Evolutionary conservation across 331 rosid genomes (phyloP).

Genomic region (Rosa hybrid): DNA sequence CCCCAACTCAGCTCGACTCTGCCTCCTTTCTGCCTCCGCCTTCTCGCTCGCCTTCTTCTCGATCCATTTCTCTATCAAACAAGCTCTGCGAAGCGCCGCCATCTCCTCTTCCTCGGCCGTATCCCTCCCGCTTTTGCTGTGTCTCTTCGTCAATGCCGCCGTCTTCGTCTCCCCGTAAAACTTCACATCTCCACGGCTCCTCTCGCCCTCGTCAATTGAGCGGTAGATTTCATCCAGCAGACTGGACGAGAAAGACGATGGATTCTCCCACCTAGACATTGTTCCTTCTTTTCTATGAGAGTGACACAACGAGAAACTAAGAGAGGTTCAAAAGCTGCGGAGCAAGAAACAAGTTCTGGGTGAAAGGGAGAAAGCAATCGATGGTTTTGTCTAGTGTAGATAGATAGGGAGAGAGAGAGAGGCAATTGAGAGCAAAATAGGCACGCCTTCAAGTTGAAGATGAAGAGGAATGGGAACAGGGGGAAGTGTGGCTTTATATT

Average conservation of each 20-base stretch:
- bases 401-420: constrained; percentile 15
- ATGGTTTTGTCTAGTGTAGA: constrained; percentile 28
- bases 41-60: constrained; percentile 40
- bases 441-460: constrained; percentile 56
- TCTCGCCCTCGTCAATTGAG: constrained; percentile 69
- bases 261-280: constrained; percentile 49
- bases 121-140: constrained; percentile 29
- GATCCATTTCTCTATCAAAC: constrained; percentile 52
- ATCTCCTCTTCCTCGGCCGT: constrained; percentile 14
- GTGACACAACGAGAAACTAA: constrained; percentile 24
- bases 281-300: background rate
- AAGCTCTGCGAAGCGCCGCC: constrained; percentile 35
- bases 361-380: constrained; percentile 35
- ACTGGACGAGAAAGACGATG: constrained; percentile 84
- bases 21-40: constrained; percentile 14
- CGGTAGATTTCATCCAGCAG: constrained; percentile 82
- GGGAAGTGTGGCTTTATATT: constrained; percentile 43
- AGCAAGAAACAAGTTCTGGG: constrained; percentile 19
- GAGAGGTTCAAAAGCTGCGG: constrained; percentile 49
- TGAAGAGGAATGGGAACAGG: constrained; percentile 36
- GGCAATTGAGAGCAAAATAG: constrained; percentile 56
- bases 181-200: constrained; percentile 35
- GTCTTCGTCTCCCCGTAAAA: constrained; percentile 33
- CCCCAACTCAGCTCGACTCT: constrained; percentile 30
- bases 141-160: constrained; percentile 35